Conservation (phyloP, 2,329 filamentous ascomycete species). For the Colletotrichum sp. region DNA sequence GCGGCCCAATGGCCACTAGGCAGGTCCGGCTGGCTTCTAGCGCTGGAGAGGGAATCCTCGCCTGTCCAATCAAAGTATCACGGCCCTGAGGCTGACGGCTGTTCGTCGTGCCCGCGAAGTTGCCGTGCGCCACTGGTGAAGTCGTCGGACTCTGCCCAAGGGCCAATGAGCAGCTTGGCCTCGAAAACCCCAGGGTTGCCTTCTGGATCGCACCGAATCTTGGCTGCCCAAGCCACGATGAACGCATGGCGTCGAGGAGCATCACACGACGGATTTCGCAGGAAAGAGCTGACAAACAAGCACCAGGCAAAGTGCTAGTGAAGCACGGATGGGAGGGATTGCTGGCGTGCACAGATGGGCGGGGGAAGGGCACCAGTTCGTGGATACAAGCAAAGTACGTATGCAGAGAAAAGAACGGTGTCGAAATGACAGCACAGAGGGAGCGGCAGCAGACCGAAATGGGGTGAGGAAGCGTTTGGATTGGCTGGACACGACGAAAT, state of each 20-base stretch:
- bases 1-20: background rate
- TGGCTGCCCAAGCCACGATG: background rate
- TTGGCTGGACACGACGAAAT: background rate
- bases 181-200: background rate
- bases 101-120: background rate
- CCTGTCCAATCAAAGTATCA: slow-evolving; percentile 6
- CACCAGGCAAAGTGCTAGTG: background rate
- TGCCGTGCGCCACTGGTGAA: background rate
- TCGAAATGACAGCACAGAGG: background rate
- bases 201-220: background rate
- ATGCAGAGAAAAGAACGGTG: background rate
- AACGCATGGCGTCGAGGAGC: background rate
- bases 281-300: background rate
- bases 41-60: background rate
- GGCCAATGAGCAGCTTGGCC: background rate
- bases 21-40: slow-evolving; percentile 2
- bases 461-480: background rate
- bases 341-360: background rate
- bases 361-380: background rate
- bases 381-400: background rate
- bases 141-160: background rate
- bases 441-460: background rate
- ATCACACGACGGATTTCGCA: background rate
- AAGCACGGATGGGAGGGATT: background rate
- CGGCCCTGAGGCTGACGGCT: background rate